Evolutionary conservation across 768 basidiomycete species (phyloP).

Genomic region (Porphyrellus cyaneotinctus): DNA sequence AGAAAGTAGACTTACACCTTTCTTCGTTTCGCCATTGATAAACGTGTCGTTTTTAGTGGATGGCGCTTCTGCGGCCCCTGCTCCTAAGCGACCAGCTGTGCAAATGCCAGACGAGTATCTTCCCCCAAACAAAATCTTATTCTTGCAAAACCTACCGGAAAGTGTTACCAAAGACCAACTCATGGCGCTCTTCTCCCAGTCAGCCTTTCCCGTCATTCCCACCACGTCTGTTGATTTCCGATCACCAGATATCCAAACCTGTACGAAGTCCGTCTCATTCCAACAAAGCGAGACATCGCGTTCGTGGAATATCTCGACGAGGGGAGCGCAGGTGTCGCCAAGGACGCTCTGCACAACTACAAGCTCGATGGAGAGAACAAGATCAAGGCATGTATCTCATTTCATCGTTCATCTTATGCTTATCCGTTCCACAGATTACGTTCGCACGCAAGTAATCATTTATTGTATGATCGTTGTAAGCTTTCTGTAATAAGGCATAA

Average conservation of each 20-base stretch:
- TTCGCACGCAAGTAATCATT: constrained; percentile 64
- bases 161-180: constrained; percentile 90
- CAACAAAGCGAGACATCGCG: constrained; percentile 94
- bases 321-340: constrained; percentile 82
- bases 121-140: constrained; percentile 98
- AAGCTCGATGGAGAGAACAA: constrained; percentile 97
- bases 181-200: constrained; percentile 89
- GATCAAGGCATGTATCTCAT: constrained; percentile 69
- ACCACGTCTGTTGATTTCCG: background rate
- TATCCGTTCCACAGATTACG: constrained; percentile 48
- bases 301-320: constrained; percentile 99
- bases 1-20: constrained; percentile 49
- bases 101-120: constrained; percentile 99
- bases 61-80: constrained; percentile 59
- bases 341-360: constrained; percentile 96
- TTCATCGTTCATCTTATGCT: constrained; percentile 1
- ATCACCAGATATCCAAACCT: constrained; percentile 81
- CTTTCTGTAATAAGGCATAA: constrained; percentile 31
- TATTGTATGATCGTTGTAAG: constrained; percentile 28
- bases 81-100: constrained; percentile 74
- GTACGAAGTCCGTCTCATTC: constrained; percentile 97
- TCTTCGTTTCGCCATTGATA: background rate
- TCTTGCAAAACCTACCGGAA: constrained; percentile 95
- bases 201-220: constrained; percentile 26
- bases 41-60: constrained; percentile 47